Percentiles rank a stretch among this genome's conserved stretches.
Conservation (phyloP, 495 filamentous ascomycete species). For the Aspergillus baeticus region DNA sequence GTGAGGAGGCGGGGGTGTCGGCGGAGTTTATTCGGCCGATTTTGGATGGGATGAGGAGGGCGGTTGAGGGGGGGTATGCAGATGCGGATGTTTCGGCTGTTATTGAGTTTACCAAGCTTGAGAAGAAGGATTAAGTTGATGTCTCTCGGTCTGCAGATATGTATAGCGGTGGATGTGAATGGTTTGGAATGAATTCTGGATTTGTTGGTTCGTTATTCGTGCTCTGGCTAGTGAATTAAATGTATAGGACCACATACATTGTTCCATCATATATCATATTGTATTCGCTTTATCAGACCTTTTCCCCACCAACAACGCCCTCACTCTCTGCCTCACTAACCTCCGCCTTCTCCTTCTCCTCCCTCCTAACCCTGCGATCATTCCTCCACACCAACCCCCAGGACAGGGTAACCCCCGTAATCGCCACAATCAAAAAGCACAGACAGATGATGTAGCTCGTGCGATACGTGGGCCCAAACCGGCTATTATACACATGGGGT, state of each 20-base stretch:
- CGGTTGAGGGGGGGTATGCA: slow-evolving; percentile 5
- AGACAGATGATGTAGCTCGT: slow-evolving; percentile 40
- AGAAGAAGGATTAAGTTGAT: too few relatives aligned
- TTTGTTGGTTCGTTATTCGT: too few relatives aligned
- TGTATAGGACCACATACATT: too few relatives aligned
- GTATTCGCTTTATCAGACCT: too few relatives aligned
- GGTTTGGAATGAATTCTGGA: too few relatives aligned
- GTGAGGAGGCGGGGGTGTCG: slow-evolving; percentile 8
- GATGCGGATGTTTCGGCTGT: slow-evolving; percentile 4
- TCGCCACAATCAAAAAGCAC: slow-evolving; percentile 34
- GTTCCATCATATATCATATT: too few relatives aligned
- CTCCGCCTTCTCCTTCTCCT: neutral
- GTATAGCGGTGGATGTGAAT: too few relatives aligned
- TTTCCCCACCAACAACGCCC: neutral
- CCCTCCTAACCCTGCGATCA: neutral
- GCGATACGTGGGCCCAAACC: slow-evolving; percentile 40
- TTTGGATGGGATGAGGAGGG: neutral
- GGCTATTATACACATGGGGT: slow-evolving; percentile 39
- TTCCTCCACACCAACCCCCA: slow-evolving; percentile 29
- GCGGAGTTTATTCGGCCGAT: slow-evolving; percentile 7
- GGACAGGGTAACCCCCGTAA: slow-evolving; percentile 32
- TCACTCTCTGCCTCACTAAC: neutral
- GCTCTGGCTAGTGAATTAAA: too few relatives aligned
- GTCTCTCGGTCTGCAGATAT: too few relatives aligned
- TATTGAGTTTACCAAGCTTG: too few relatives aligned